Conservation (phyloP, 805 yeast genomes). For the Metschnikowia lochheadii region DNA sequence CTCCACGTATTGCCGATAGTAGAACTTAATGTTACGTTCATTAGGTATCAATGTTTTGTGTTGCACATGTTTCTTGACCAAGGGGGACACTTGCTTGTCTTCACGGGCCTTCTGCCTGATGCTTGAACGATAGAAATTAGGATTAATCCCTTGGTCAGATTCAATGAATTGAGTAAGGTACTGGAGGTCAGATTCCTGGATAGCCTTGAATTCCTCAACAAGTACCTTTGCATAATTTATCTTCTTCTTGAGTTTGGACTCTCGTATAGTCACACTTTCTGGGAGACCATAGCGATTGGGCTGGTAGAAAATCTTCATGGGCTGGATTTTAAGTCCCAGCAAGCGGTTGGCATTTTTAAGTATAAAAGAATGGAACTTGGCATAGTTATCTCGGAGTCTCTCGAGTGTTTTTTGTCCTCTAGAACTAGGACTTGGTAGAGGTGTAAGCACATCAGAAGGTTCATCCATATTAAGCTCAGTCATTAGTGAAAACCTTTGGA, state of each 20-base stretch:
- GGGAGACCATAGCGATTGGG: conserved; percentile 32
- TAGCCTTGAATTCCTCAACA: conserved; percentile 20
- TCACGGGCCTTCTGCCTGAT: conserved; percentile 19
- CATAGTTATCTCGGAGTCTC: conserved; percentile 12
- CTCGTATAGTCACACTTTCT: conserved; percentile 24
- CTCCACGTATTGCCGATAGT: conserved; percentile 25
- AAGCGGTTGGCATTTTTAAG: conserved; percentile 16
- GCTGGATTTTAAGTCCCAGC: conserved; percentile 23
- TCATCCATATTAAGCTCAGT: conserved; percentile 8
- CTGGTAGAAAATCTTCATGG: conserved; percentile 31
- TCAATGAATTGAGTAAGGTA: conserved; percentile 18
- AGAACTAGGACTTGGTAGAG: background rate
- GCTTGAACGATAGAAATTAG: conserved; percentile 27
- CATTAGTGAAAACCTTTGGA: conserved; percentile 9
- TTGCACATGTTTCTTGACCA: conserved; percentile 18
- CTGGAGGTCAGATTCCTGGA: conserved; percentile 16
- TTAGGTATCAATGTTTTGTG: conserved; percentile 27
- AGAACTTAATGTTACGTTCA: conserved; percentile 26
- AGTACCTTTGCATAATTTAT: conserved; percentile 23
- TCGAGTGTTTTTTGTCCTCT: background rate
- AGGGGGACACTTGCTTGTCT: conserved; percentile 13
- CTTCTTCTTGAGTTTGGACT: conserved; percentile 23
- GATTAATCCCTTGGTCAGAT: conserved; percentile 15
- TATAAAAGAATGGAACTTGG: conserved; percentile 21
- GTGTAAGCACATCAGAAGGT: background rate